These are phyloP conservation scores for Taiozyma sp. DNA, from an alignment of 1,139 yeast species.

Conservation along the genomic window DNA sequence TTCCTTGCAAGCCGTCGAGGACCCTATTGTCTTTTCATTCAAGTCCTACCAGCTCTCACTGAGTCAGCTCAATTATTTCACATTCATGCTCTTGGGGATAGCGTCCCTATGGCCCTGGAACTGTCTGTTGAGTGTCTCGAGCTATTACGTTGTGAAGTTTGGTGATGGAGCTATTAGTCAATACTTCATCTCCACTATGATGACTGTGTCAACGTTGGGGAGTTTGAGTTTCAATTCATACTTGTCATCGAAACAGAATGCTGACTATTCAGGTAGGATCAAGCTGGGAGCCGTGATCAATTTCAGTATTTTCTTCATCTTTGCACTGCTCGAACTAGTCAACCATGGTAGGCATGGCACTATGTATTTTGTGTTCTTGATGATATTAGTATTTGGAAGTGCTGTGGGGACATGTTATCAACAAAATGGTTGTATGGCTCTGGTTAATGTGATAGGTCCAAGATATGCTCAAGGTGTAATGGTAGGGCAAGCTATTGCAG, in stretches of 20 bases:
- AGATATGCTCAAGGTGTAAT: slow-evolving; percentile 82
- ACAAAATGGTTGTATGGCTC: slow-evolving; percentile 89
- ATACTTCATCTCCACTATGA: slow-evolving; percentile 77
- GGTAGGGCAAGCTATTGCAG: slow-evolving; percentile 95
- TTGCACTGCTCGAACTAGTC: slow-evolving; percentile 49
- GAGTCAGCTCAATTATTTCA: slow-evolving; percentile 43
- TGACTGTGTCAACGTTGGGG: slow-evolving; percentile 79
- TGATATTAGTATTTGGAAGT: slow-evolving; percentile 54
- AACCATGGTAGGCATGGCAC: slow-evolving; percentile 37
- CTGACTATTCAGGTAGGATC: slow-evolving; percentile 57
- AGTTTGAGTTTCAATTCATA: slow-evolving; percentile 57
- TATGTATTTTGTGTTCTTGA: slow-evolving; percentile 42
- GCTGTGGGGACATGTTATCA: slow-evolving; percentile 68
- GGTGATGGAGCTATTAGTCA: slow-evolving; percentile 51
- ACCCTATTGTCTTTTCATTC: slow-evolving; percentile 35
- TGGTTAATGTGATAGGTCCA: slow-evolving; percentile 75
- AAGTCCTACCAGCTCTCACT: slow-evolving; percentile 5
- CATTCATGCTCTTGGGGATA: slow-evolving; percentile 69
- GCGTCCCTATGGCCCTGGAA: slow-evolving; percentile 97
- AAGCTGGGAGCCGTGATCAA: slow-evolving; percentile 28
- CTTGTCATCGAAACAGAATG: slow-evolving; percentile 66
- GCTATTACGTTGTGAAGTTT: slow-evolving; percentile 70
- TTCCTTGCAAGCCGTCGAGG: not conserved
- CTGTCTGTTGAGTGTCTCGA: slow-evolving; percentile 81
- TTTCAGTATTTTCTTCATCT: slow-evolving; percentile 27